Percentiles rank a stretch among this genome's conserved stretches.
These are phyloP conservation scores for Beta vulgaris DNA, from an alignment of 148 eudicot genomes.

Conservation along the genomic window DNA sequence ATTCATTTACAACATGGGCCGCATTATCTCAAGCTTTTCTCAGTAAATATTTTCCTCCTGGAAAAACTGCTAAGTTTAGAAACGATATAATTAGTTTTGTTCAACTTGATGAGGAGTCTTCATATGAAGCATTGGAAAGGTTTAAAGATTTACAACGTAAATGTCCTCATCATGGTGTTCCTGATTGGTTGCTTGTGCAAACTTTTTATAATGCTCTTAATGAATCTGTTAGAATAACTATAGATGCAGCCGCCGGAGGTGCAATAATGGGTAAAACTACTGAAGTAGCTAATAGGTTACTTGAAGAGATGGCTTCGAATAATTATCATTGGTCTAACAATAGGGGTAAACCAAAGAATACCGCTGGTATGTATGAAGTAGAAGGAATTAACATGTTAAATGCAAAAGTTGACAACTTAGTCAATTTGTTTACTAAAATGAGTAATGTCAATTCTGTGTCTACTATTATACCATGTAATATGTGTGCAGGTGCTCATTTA, in stretches of 20 bases:
- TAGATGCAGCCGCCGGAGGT: not conserved
- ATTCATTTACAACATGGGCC: not conserved
- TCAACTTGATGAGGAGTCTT: not conserved
- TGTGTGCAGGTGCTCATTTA: not conserved
- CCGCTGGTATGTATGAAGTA: too few species aligned
- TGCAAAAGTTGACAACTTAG: too few species aligned
- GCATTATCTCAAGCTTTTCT: not conserved
- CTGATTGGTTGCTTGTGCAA: not conserved
- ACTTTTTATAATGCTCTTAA: not conserved
- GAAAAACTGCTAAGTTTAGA: not conserved
- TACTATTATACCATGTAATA: not conserved
- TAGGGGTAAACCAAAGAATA: too few species aligned
- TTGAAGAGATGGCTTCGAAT: too few species aligned
- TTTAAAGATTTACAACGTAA: not conserved
- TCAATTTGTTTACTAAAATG: too few species aligned
- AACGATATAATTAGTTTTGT: not conserved
- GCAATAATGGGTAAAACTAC: too few species aligned
- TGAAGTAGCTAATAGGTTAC: too few species aligned
- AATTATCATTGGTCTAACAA: too few species aligned
- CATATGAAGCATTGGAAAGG: not conserved
- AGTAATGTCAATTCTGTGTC: not conserved
- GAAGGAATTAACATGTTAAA: too few species aligned
- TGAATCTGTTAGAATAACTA: not conserved
- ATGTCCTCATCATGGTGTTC: not conserved
- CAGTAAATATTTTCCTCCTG: not conserved